Percentiles rank a stretch among this genome's conserved stretches.
Evolutionary conservation across 2,329 filamentous ascomycete genomes (phyloP).

Genomic region (Calonectria multiphialidica): DNA sequence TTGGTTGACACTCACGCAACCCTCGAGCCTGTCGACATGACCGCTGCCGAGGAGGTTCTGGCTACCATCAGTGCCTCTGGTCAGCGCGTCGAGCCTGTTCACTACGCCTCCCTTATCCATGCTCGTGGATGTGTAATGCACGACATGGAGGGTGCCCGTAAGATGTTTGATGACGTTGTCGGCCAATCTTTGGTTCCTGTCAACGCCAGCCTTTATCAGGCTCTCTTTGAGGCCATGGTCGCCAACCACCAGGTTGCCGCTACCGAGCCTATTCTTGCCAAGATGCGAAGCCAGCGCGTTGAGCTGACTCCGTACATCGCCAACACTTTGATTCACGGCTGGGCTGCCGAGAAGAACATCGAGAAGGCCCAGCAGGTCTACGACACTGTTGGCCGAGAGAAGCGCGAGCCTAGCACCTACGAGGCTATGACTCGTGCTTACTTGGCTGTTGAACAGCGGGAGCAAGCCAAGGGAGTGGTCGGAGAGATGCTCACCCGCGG

Average conservation of each 20-base stretch:
- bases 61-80: conserved; percentile 81
- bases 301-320: conserved; percentile 97
- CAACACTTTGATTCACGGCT: conserved; percentile 97
- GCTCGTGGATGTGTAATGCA: conserved; percentile 95
- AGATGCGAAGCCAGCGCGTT: conserved; percentile 81
- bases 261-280: conserved; percentile 78
- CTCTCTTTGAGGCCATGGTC: conserved; percentile 96
- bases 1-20: conserved; percentile 96
- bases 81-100: conserved; percentile 87
- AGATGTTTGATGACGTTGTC: conserved; percentile 85
- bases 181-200: conserved; percentile 74
- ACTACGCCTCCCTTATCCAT: conserved; percentile 96
- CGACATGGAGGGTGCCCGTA: conserved; percentile 86
- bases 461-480: conserved; percentile 81
- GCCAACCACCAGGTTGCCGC: conserved; percentile 88
- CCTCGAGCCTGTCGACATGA: conserved; percentile 90
- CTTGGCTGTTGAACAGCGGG: conserved; percentile 84
- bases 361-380: conserved; percentile 84
- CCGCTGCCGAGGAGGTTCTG: conserved; percentile 86
- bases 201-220: conserved; percentile 93
- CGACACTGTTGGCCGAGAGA: conserved; percentile 78
- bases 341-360: conserved; percentile 88
- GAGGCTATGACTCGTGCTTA: conserved; percentile 98
- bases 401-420: conserved; percentile 96
- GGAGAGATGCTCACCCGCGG: conserved; percentile 91